phyloP scores from a whole-genome alignment of 495 filamentous ascomycete species.

The Podospora tetraspora region DNA sequence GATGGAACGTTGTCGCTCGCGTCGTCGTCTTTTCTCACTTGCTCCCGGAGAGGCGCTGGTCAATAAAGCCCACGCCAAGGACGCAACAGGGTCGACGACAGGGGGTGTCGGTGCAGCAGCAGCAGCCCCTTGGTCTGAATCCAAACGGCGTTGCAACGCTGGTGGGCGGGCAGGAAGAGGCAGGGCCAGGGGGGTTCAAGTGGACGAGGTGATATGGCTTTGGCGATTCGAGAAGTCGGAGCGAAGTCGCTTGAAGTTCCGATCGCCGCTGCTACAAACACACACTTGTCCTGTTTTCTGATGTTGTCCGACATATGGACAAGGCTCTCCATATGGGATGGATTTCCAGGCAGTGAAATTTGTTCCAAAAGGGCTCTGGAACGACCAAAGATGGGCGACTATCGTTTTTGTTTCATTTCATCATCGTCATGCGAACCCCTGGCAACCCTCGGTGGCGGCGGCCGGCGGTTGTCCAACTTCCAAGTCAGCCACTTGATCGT shows the following conservation, averaged over 20 bases:
- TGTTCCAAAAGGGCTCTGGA: neutral
- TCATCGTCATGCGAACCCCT: conserved; percentile 3
- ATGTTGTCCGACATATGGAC: neutral
- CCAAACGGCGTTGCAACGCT: conserved; percentile 11
- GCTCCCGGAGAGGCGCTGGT: neutral
- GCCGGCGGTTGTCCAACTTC: neutral
- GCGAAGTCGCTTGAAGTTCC: neutral
- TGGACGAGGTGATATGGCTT: neutral
- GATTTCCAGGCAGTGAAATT: neutral
- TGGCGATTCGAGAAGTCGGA: neutral
- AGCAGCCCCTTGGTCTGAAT: conserved; percentile 1
- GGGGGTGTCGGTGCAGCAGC: conserved; percentile 3
- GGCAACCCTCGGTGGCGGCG: neutral
- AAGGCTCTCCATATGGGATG: neutral
- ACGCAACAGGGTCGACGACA: neutral
- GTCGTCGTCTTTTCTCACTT: neutral
- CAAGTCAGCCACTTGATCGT: neutral
- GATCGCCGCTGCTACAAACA: neutral
- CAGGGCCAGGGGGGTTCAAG: neutral
- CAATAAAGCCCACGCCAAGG: conserved; percentile 5
- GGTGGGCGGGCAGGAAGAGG: neutral
- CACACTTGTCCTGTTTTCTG: neutral
- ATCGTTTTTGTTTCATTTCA: conserved; percentile 8
- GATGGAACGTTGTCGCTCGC: conserved; percentile 1
- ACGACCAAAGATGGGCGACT: neutral